Percentiles rank a stretch among this genome's conserved stretches.
These are phyloP conservation scores for Candida pseudoviswanathii DNA, from an alignment of 1,139 yeast species.

Conservation along the genomic window DNA sequence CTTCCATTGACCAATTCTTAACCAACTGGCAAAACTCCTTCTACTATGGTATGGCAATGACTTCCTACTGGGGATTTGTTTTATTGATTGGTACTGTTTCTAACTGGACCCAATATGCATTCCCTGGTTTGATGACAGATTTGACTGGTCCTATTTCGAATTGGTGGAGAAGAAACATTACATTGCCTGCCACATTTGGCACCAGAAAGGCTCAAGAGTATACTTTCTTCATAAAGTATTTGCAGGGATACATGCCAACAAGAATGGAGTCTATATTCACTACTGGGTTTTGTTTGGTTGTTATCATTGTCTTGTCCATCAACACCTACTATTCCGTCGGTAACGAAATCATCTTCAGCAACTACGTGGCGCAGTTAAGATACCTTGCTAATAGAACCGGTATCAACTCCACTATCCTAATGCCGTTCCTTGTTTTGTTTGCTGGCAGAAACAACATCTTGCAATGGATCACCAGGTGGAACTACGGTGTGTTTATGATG, in stretches of 20 bases:
- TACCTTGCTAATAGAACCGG: conserved; percentile 56
- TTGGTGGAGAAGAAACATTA: conserved; percentile 25
- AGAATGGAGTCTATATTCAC: conserved; percentile 24
- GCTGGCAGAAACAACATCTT: conserved; percentile 59
- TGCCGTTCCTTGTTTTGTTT: conserved; percentile 49
- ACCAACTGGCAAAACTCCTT: conserved; percentile 26
- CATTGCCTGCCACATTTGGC: conserved; percentile 32
- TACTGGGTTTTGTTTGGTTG: conserved; percentile 44
- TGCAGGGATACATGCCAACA: conserved; percentile 27
- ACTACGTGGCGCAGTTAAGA: conserved; percentile 21
- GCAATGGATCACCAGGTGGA: conserved; percentile 53
- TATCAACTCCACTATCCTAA: conserved; percentile 46
- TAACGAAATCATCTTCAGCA: conserved; percentile 22
- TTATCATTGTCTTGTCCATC: conserved; percentile 39
- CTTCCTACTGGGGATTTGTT: conserved; percentile 52
- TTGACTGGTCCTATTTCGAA: conserved; percentile 26
- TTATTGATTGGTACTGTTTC: conserved; percentile 40
- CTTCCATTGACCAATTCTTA: conserved; percentile 23
- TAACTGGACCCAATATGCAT: conserved; percentile 33
- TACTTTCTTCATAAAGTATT: conserved; percentile 17
- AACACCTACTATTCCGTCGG: conserved; percentile 19
- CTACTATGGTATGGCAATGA: conserved; percentile 7
- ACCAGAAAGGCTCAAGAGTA: conserved; percentile 27
- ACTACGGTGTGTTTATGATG: conserved; percentile 51
- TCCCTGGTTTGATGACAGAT: conserved; percentile 22